Conservation (phyloP, 352 stramenopile species). For the Plasmopara viticola region DNA sequence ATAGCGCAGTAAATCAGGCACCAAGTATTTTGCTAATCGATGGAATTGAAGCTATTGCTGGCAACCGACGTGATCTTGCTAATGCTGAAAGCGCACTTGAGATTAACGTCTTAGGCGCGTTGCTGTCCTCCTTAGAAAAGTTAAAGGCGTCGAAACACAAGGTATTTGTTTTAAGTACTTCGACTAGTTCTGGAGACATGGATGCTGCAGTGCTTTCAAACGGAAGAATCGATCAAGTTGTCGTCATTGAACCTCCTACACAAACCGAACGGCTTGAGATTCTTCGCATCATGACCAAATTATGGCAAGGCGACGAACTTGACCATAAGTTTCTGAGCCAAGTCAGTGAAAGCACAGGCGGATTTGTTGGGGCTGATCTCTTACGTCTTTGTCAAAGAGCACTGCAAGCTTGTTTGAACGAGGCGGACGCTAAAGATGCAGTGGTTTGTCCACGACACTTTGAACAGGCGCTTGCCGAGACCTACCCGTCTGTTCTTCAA, state of each 20-base stretch:
- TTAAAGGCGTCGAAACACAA: slow-evolving; percentile 29
- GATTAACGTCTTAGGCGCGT: slow-evolving; percentile 70
- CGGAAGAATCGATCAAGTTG: slow-evolving; percentile 93
- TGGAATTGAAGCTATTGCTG: slow-evolving; percentile 86
- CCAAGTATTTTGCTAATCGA: slow-evolving; percentile 83
- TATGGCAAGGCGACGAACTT: slow-evolving; percentile 56
- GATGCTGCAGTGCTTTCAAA: slow-evolving; percentile 93
- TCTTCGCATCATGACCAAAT: slow-evolving; percentile 81
- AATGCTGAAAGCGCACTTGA: slow-evolving; percentile 62
- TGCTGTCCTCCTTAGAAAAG: slow-evolving; percentile 84
- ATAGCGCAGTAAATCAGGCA: slow-evolving; percentile 33
- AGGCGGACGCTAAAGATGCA: slow-evolving; percentile 9
- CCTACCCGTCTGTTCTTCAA: slow-evolving; percentile 94
- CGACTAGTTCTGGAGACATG: slow-evolving; percentile 70
- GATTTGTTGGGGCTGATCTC: slow-evolving; percentile 89
- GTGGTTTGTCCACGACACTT: slow-evolving; percentile 39
- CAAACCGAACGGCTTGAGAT: slow-evolving; percentile 89
- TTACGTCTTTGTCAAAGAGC: slow-evolving; percentile 71
- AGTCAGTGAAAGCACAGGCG: slow-evolving; percentile 93
- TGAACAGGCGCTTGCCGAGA: slow-evolving; percentile 85
- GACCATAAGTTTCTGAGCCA: slow-evolving; percentile 74
- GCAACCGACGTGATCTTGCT: slow-evolving; percentile 44
- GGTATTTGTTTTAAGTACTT: slow-evolving; percentile 73
- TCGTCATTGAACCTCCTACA: slow-evolving; percentile 93
- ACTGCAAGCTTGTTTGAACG: slow-evolving; percentile 57